phyloP scores from a whole-genome alignment of 2,329 filamentous ascomycete genomes.

The Teratosphaeria zuluensis region DNA sequence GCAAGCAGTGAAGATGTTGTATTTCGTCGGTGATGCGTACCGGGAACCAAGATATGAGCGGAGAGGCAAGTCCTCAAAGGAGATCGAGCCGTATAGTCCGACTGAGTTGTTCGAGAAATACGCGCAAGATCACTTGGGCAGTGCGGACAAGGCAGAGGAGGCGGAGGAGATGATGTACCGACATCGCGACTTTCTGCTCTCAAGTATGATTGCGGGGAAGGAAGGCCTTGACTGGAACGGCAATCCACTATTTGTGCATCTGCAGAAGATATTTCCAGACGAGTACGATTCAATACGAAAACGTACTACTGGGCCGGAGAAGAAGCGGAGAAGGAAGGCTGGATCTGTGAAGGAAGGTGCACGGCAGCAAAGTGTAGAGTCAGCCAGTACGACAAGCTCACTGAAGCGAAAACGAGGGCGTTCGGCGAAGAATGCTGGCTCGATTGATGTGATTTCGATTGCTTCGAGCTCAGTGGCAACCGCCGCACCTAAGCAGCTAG shows the following conservation, averaged over 20 bases:
- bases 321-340: constrained; percentile 1
- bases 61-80: constrained; percentile 26
- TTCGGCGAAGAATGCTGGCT: not conserved
- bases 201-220: constrained; percentile 35
- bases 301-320: constrained; percentile 6
- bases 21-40: constrained; percentile 52
- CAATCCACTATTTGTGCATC: constrained; percentile 33
- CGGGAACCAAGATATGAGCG: constrained; percentile 18
- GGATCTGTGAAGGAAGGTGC: not conserved
- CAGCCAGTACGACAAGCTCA: constrained; percentile 12
- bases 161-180: constrained; percentile 16
- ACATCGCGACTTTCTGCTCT: constrained; percentile 34
- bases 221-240: constrained; percentile 36
- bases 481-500: not conserved
- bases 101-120: constrained; percentile 31
- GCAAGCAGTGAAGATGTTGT: constrained; percentile 55
- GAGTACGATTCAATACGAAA: constrained; percentile 8
- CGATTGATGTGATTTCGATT: constrained; percentile 11
- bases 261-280: constrained; percentile 29
- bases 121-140: constrained; percentile 12
- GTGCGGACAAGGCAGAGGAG: constrained; percentile 18
- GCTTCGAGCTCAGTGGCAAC: constrained; percentile 8
- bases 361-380: constrained; percentile 9
- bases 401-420: constrained; percentile 17
- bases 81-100: constrained; percentile 23